Evolutionary conservation across 2,329 filamentous ascomycete species (phyloP), one percentile per base, ranked within the genome.

Genomic region (Ophiostoma fasciatum): DNA sequence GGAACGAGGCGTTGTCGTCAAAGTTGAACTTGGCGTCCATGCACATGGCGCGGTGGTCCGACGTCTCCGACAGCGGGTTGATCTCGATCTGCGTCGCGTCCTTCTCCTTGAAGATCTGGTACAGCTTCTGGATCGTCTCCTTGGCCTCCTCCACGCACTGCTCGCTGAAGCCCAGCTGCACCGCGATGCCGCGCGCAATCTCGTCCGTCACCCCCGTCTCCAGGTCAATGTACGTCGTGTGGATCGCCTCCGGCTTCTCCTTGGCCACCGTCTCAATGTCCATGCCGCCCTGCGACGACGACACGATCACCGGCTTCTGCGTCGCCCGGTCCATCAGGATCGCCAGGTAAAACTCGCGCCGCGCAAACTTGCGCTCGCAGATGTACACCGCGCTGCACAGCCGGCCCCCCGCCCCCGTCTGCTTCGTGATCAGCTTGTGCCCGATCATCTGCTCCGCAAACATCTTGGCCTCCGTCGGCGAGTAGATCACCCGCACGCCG

Each of bases 11-110:
- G 60, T 98, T 98, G 72, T 98, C 90, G 59, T 98, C 90, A 59
- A 98, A 98, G 55, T 78, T 81, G 52, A 98, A 83, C 71, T 98
- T 98, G 62, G 90, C 90, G 59, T 98, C 90, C 90, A 98, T 98
- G 65, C 85, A 92, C 54, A 98, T 74, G 38, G 98, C 90, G 66
- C 94, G 74, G 73, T 96, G 88, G 64, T 98, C 90, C 36, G 82
- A 92, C 44, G 90, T 98, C 73, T 98, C 90, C 37, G 85, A 93
- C 33, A 98, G 76, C 44, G 90, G 90, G 74, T 98, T 98, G 69
- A 98, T 98, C 68, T 98, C 90, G 55, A 98, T 96, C 68, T 98
- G 90, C 43, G 90, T 98, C 40, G 88, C 83, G 62, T 98, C 90
- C 67, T 84, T 92, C 69, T 98, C 90, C 67, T 81, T 77, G 73